A percentile compares a stretch with the other conserved stretches of the same genome.
phyloP scores from a whole-genome alignment of 163 green algal genomes.

The Volvox carteri region DNA sequence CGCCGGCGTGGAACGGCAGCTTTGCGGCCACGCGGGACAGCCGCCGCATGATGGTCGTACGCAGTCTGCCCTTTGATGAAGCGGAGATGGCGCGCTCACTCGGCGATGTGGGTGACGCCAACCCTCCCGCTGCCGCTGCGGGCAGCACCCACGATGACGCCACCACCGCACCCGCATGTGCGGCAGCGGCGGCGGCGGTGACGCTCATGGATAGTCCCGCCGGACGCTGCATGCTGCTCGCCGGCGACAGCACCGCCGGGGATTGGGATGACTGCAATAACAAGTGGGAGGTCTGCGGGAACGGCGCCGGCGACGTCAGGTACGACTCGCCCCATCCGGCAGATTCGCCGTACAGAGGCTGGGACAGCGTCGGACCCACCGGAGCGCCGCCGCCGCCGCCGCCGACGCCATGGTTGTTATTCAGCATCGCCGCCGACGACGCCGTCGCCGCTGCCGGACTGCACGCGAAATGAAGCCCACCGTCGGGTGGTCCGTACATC shows the following conservation, averaged over 20 bases:
- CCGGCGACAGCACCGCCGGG: not conserved
- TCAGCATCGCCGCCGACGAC: not conserved
- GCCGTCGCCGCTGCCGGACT: not conserved
- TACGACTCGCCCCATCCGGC: not conserved
- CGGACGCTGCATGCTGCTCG: not conserved
- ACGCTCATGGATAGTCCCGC: too few species aligned
- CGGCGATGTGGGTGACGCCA: not conserved
- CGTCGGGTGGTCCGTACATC: not conserved
- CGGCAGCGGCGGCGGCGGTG: too few species aligned
- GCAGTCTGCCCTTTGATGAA: not conserved
- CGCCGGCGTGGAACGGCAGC: not conserved
- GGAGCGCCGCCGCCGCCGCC: not conserved
- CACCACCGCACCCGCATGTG: too few species aligned
- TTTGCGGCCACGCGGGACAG: not conserved
- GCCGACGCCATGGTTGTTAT: not conserved
- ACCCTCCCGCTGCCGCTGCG: not conserved
- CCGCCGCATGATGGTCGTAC: not conserved
- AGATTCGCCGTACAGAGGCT: not conserved
- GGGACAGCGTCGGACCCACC: not conserved
- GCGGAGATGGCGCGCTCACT: not conserved
- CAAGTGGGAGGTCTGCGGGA: too few species aligned
- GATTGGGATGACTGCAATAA: not conserved
- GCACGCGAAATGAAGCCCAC: too few species aligned
- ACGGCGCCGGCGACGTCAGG: not conserved
- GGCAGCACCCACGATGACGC: too few species aligned